Conservation (phyloP, 495 filamentous ascomycete genomes). For the Coniosporium apollinis region DNA sequence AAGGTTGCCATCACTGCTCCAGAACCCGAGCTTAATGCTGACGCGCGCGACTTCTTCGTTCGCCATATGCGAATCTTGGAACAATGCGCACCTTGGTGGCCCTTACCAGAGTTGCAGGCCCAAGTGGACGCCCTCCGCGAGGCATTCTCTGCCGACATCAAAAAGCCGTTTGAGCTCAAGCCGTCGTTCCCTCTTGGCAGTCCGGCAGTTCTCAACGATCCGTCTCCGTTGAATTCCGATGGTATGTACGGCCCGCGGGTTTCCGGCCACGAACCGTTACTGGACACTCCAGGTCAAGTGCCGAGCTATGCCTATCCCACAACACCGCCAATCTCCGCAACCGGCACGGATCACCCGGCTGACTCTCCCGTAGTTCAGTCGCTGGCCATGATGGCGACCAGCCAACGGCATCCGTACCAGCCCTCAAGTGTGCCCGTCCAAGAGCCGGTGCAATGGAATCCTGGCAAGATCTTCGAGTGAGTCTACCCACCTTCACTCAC, state of each 20-base stretch:
- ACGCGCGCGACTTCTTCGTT: constrained; percentile 81
- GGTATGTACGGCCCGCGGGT: constrained; percentile 11
- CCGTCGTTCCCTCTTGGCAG: constrained; percentile 77
- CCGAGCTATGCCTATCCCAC: constrained; percentile 63
- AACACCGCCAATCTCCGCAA: constrained; percentile 65
- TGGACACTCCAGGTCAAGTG: constrained; percentile 44
- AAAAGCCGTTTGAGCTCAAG: constrained; percentile 77
- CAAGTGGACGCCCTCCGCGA: constrained; percentile 82
- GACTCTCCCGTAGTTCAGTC: constrained; percentile 67
- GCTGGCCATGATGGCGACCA: constrained; percentile 55
- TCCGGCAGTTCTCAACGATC: constrained; percentile 38
- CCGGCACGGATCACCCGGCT: constrained; percentile 43
- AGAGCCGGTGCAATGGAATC: constrained; percentile 73
- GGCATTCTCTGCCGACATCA: constrained; percentile 80
- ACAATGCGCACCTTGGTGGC: constrained; percentile 66
- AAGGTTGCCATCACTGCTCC: constrained; percentile 90
- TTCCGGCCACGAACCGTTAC: constrained; percentile 15
- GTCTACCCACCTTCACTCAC: constrained; percentile 17
- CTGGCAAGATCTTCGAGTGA: constrained; percentile 85
- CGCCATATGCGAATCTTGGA: constrained; percentile 93
- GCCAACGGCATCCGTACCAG: constrained; percentile 23
- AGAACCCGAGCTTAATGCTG: constrained; percentile 69
- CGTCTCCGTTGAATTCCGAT: constrained; percentile 7
- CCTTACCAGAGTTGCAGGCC: constrained; percentile 80
- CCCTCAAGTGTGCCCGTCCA: constrained; percentile 38